Conservation (phyloP, 495 filamentous ascomycete species). For the Trypethelium eluteriae region DNA sequence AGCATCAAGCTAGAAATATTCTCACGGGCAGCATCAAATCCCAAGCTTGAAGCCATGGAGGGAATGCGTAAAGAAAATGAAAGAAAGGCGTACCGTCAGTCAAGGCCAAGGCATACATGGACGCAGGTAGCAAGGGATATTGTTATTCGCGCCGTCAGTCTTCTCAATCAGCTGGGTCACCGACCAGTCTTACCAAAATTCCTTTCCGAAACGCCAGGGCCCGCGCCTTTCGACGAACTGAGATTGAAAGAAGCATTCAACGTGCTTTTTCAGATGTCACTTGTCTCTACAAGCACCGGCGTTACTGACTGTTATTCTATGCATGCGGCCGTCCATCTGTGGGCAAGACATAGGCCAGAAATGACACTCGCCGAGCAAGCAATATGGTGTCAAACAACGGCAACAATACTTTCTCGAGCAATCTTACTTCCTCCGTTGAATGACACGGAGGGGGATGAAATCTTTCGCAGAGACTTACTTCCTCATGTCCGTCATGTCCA, state of each 20-base stretch:
- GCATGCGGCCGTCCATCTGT: conserved; percentile 6
- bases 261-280: conserved; percentile 8
- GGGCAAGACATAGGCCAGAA: conserved; percentile 5
- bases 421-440: conserved; percentile 8
- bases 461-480: conserved; percentile 7
- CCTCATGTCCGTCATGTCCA: conserved; percentile 4
- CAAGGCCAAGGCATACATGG: neutral
- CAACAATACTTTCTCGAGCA: conserved; percentile 8
- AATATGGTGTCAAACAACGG: conserved; percentile 8
- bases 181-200: conserved; percentile 6
- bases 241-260: conserved; percentile 1
- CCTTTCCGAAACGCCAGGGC: conserved; percentile 3
- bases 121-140: conserved; percentile 5
- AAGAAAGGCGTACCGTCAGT: neutral
- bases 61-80: conserved; percentile 3
- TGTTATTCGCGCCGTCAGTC: conserved; percentile 1
- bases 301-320: neutral
- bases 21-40: conserved; percentile 4
- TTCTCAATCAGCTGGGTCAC: conserved; percentile 7
- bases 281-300: conserved; percentile 5
- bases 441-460: conserved; percentile 7
- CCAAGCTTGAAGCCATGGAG: neutral
- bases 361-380: conserved; percentile 9
- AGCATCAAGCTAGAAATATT: neutral
- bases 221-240: neutral